phyloP scores from a whole-genome alignment of 805 yeast species.

The Kuraishia ogatae region DNA sequence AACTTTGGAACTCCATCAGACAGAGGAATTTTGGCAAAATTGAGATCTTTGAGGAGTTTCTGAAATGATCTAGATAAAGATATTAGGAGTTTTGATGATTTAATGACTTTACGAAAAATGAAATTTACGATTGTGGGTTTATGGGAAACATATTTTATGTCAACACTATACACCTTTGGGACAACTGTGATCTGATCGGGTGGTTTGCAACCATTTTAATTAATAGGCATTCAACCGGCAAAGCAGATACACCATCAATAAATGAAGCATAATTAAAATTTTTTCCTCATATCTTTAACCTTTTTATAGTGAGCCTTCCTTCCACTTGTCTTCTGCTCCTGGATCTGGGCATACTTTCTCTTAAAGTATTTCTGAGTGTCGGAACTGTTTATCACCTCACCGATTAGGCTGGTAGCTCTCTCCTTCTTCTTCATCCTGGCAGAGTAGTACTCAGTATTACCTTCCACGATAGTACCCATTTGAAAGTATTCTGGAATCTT shows the following conservation, averaged over 20 bases:
- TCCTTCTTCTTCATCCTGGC: constrained; percentile 59
- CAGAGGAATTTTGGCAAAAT: constrained; percentile 43
- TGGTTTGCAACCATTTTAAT: not conserved
- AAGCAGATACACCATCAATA: not conserved
- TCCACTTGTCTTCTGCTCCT: constrained; percentile 51
- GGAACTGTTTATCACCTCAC: constrained; percentile 70
- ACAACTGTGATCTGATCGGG: not conserved
- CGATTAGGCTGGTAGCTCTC: constrained; percentile 72
- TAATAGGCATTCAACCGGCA: not conserved
- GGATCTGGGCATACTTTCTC: constrained; percentile 77
- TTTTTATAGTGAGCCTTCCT: constrained; percentile 60
- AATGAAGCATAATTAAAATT: constrained; percentile 20
- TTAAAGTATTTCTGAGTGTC: constrained; percentile 70
- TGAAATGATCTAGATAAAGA: not conserved
- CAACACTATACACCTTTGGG: not conserved
- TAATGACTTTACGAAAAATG: not conserved
- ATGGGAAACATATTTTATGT: not conserved
- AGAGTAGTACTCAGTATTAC: constrained; percentile 69
- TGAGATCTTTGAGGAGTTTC: constrained; percentile 15
- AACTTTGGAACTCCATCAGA: constrained; percentile 40
- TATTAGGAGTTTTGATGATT: not conserved
- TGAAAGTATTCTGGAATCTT: constrained; percentile 72
- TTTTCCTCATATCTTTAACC: constrained; percentile 50
- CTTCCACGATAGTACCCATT: constrained; percentile 81
- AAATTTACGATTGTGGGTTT: not conserved